These are phyloP conservation scores for Fusarium pseudoanthophilum DNA, from an alignment of 2,329 filamentous ascomycete species.

Conservation along the genomic window DNA sequence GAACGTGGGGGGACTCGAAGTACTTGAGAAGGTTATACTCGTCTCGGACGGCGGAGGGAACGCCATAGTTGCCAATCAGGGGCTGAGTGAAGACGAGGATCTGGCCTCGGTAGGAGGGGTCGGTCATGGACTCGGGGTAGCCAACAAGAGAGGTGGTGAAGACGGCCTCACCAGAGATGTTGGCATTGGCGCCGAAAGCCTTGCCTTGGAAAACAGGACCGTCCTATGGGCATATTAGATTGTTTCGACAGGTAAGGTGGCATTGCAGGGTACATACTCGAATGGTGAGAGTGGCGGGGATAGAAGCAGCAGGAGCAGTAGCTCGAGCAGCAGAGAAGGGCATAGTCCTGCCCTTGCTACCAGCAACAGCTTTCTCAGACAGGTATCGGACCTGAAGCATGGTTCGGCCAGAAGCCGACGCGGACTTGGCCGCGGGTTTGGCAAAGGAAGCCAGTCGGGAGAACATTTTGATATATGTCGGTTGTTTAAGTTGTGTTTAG, in stretches of 20 bases:
- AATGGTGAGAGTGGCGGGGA: constrained; percentile 88
- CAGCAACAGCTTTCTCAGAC: constrained; percentile 61
- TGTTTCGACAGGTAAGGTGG: no score
- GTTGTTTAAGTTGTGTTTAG: constrained; percentile 17
- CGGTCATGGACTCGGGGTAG: constrained; percentile 94
- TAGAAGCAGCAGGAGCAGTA: constrained; percentile 69
- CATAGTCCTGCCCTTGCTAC: constrained; percentile 76
- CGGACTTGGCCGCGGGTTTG: constrained; percentile 62
- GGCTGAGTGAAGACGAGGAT: constrained; percentile 99
- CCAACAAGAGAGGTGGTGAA: constrained; percentile 98
- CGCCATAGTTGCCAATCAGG: constrained; percentile 97
- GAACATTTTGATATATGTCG: constrained; percentile 61
- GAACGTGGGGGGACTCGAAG: constrained; percentile 98
- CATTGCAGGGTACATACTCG: constrained; percentile 66
- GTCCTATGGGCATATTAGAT: constrained; percentile 65
- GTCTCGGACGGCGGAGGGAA: constrained; percentile 87
- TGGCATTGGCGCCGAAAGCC: constrained; percentile 95
- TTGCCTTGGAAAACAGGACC: constrained; percentile 96
- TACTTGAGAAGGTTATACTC: constrained; percentile 92
- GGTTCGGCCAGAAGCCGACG: constrained; percentile 54
- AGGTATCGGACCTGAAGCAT: constrained; percentile 53
- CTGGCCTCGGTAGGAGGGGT: constrained; percentile 90
- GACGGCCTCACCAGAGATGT: constrained; percentile 97
- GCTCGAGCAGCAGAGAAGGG: constrained; percentile 66
- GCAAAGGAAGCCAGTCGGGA: constrained; percentile 65